Evolutionary conservation across 306 rosid genomes (phyloP).

Genomic region (Rubus parviflorus): DNA sequence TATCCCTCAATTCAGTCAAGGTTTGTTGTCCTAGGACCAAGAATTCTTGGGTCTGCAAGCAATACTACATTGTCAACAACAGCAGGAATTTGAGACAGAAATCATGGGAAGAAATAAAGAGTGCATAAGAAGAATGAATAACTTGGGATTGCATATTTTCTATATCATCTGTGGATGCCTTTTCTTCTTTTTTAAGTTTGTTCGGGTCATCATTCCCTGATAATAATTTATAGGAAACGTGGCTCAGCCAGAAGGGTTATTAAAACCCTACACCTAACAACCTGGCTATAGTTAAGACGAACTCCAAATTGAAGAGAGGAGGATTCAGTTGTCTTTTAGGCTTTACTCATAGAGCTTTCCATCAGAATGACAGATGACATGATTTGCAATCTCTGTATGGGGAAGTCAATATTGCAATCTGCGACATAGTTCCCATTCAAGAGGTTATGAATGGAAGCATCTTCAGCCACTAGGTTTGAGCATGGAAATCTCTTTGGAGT

Average conservation of each 20-base stretch:
- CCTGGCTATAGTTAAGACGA: background rate
- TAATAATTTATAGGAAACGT: background rate
- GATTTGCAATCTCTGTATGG: background rate
- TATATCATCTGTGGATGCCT: background rate
- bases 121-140: background rate
- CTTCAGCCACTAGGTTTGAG: background rate
- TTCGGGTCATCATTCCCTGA: background rate
- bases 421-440: background rate
- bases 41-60: conserved; percentile 72
- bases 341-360: background rate
- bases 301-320: background rate
- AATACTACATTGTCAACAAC: conserved; percentile 13
- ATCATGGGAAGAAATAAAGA: background rate
- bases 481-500: conserved; percentile 6
- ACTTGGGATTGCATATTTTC: background rate
- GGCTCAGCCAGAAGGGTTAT: background rate
- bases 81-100: background rate
- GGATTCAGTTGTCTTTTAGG: background rate
- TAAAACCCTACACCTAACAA: background rate
- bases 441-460: background rate
- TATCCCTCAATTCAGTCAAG: conserved; percentile 73
- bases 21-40: conserved; percentile 77
- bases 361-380: background rate
- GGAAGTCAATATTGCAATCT: background rate
- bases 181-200: too few relatives aligned